Evolutionary conservation across 345 rosid genomes (phyloP), one percentile per base, ranked within the genome.

Genomic region (Brassica carinata): DNA sequence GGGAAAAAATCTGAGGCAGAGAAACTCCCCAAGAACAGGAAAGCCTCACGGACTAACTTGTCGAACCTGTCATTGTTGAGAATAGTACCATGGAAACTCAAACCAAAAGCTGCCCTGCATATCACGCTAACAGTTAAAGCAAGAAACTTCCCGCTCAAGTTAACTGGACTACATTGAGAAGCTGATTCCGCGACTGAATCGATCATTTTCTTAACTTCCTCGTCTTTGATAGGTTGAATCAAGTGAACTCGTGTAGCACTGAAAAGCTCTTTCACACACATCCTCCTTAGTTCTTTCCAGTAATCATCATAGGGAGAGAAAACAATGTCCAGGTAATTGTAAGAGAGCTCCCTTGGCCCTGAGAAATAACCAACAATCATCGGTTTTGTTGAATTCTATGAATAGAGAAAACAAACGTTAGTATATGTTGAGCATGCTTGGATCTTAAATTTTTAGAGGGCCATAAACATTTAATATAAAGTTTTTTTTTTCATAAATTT

Each of bases 251-350:
- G 67, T 3, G 62, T 85, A 1, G 83, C 5, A 65, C 72, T 85
- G 11, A 90, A 87, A 30, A 90, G 87, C 45, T 86, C 85, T 15
- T 82, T 38, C 5, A 62, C 80, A 27, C 84, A 76, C 0, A 85
- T 15, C 71, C 76, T 86, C 63, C 84, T 78, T 45, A 84, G 33
- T 75, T 87, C 88, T 53, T 83, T 85, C 91, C 91, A 86, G 38
- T 85, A 85, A 2, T 34, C 83, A 48, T 67, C 58, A 26, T 72
- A 87, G 0, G 90, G 89, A 6, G 89, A 33, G 40, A 86, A 89
- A 48, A 33, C 86, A 14, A 91, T 3, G 73, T 88, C 90, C 0
- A 67, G 18, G 38, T 82, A 64, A 11, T 83, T 76, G 72, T 89
- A 91, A 31, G 92, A 82, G 1, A 89, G 65, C 48, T 64, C 88